Evolutionary conservation across 441 rosid genomes (phyloP), one percentile per base, ranked within the genome.

Genomic region (Bocquillonia castaneifolia): DNA sequence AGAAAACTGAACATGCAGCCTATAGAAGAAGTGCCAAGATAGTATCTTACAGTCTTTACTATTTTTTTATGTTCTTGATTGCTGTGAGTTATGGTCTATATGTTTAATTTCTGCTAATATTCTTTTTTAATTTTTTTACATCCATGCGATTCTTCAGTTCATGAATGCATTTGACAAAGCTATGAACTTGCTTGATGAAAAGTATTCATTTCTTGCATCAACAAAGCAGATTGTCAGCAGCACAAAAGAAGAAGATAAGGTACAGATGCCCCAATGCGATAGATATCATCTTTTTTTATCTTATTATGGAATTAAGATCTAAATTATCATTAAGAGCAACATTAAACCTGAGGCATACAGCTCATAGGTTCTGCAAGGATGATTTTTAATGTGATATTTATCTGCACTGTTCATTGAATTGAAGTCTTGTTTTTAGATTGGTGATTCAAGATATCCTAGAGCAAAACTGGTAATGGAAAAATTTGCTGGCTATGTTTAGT

Each of bases 211-310:
- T 71, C 83, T 90, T 52, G 77, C 90, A 66, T 88, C 93, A 42
- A 67, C 84, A 31, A 88, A 86, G 73, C 93, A 86, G 80, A 81
- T 90, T 65, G 89, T 90, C 73, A 90, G 93, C 86, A 80, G 89
- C 77, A 68, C 84, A 25, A 68, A 77, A 47, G 93, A 90, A 54
- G 82, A 86, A 69, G 87, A 85, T 69, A 86, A 88, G 96, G 96
- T 88, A 78, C 59, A 67, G 23, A 67, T 74, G 17, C 32, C 26
- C 15, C 32, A 18, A 47, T 17, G 20, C 32, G 34, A 31, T 61
- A 10, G 18, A 67, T n/a, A 20, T 70, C 12, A 29, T 6, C 65
- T 32, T 25, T 58, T 42, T 22, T 63, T 69, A 47, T 10, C 31
- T 5, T 32, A 22, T 62, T 53, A 36, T 50, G 34, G 53, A 31